phyloP scores from a whole-genome alignment of 139 green algal genomes.

The Gonium pectorale region DNA sequence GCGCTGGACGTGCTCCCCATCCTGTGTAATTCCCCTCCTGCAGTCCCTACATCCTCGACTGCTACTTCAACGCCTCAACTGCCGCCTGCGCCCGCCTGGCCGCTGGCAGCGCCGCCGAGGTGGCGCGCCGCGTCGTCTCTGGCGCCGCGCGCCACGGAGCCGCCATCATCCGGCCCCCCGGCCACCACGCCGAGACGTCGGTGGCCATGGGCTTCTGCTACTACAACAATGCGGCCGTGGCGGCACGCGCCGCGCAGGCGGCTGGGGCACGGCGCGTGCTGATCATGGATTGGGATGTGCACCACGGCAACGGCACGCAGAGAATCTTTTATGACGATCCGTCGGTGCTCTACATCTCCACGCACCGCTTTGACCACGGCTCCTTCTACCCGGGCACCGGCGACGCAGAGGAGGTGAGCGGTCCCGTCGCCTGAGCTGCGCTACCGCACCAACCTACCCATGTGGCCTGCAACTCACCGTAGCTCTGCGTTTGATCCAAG shows the following conservation, averaged over 20 bases:
- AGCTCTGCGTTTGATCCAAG: too few species aligned
- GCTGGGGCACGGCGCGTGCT: constrained; percentile 68
- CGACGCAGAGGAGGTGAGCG: constrained; percentile 27
- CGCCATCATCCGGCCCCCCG: constrained; percentile 61
- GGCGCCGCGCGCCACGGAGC: constrained; percentile 59
- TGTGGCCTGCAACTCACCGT: too few species aligned
- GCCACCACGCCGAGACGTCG: constrained; percentile 82
- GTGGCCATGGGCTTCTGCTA: constrained; percentile 92
- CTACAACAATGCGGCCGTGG: constrained; percentile 84
- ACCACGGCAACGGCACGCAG: constrained; percentile 88
- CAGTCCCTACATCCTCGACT: constrained; percentile 63
- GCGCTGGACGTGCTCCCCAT: too few species aligned
- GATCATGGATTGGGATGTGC: constrained; percentile 87
- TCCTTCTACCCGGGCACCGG: constrained; percentile 77
- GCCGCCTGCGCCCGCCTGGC: constrained; percentile 72
- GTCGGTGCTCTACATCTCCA: constrained; percentile 82
- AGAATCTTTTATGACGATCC: constrained; percentile 81
- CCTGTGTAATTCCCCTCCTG: too few species aligned
- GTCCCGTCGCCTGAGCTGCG: too few species aligned
- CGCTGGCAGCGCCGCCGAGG: constrained; percentile 75
- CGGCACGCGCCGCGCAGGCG: constrained; percentile 62
- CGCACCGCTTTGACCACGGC: constrained; percentile 71
- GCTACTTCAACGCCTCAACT: constrained; percentile 79
- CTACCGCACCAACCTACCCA: too few species aligned
- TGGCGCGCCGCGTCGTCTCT: constrained; percentile 54